Conservation (phyloP, 176 grass and related monocot species). For the Urochloa ruziziensis region DNA sequence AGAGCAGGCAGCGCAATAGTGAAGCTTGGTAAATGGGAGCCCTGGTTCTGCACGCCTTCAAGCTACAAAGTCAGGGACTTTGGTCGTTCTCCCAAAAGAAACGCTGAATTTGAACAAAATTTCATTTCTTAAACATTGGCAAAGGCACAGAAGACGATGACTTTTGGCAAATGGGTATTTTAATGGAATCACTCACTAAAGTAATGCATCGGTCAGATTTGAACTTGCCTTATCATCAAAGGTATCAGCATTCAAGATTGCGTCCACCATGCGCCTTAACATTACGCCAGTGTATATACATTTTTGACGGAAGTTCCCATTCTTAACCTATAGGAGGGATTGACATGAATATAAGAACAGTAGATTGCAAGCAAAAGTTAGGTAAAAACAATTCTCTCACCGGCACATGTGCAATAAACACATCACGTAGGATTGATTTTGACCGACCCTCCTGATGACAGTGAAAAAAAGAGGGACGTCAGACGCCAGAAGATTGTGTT, state of each 20-base stretch:
- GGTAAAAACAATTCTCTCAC: slow-evolving; percentile 49
- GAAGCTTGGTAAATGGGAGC: neutral
- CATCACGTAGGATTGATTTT: slow-evolving; percentile 66
- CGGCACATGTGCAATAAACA: slow-evolving; percentile 94
- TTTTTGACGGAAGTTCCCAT: slow-evolving; percentile 70
- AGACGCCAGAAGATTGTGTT: neutral
- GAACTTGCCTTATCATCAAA: slow-evolving; percentile 93
- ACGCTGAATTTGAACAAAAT: neutral
- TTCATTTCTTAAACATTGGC: neutral
- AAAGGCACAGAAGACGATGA: neutral
- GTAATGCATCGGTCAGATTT: neutral
- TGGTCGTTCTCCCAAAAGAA: neutral
- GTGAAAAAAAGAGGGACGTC: neutral
- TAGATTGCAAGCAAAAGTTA: slow-evolving; percentile 26
- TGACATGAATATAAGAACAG: neutral
- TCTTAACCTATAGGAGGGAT: slow-evolving; percentile 48
- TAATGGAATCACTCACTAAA: neutral
- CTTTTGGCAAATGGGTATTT: neutral
- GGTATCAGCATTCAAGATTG: slow-evolving; percentile 75
- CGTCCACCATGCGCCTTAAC: slow-evolving; percentile 95
- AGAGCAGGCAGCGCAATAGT: neutral
- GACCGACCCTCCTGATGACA: slow-evolving; percentile 69
- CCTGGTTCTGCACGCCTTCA: neutral
- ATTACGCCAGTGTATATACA: slow-evolving; percentile 91
- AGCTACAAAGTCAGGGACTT: neutral